phyloP scores from a whole-genome alignment of 306 rosid species.

The Vigna angularis region DNA sequence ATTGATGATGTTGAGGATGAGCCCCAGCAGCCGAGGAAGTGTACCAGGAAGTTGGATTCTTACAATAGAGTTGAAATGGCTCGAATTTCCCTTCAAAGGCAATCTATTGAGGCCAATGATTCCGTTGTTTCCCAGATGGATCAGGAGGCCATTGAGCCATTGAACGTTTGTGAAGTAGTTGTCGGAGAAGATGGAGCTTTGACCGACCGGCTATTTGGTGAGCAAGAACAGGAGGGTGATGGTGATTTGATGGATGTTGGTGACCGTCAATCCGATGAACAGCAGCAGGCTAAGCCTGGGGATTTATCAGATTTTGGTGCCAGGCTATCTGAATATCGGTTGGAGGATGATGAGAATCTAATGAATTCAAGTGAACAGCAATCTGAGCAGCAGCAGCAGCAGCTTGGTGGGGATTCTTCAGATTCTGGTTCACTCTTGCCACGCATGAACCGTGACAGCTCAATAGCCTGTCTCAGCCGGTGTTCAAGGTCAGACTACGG shows the following conservation, averaged over 20 bases:
- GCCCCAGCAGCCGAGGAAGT: conserved; percentile 58
- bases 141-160: conserved; percentile 22
- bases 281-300: not conserved
- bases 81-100: conserved; percentile 38
- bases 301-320: conserved; percentile 28
- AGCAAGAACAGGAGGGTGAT: conserved; percentile 30
- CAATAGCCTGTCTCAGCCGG: conserved; percentile 72
- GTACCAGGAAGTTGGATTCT: conserved; percentile 53
- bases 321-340: conserved; percentile 5
- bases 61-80: conserved; percentile 46
- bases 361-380: conserved; percentile 37
- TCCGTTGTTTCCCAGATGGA: conserved; percentile 49
- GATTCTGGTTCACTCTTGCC: conserved; percentile 66
- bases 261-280: conserved; percentile 19
- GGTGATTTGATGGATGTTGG: conserved; percentile 28
- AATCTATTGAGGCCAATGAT: conserved; percentile 30
- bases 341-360: conserved; percentile 23
- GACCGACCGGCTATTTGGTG: not conserved
- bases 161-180: conserved; percentile 21
- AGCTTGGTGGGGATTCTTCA: conserved; percentile 53
- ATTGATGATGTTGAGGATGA: conserved; percentile 52
- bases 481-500: conserved; percentile 92
- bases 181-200: conserved; percentile 33
- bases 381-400: conserved; percentile 43
- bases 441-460: conserved; percentile 79